Evolutionary conservation across 2,329 filamentous ascomycete genomes (phyloP).

Genomic region (Arthroderma uncinatum): DNA sequence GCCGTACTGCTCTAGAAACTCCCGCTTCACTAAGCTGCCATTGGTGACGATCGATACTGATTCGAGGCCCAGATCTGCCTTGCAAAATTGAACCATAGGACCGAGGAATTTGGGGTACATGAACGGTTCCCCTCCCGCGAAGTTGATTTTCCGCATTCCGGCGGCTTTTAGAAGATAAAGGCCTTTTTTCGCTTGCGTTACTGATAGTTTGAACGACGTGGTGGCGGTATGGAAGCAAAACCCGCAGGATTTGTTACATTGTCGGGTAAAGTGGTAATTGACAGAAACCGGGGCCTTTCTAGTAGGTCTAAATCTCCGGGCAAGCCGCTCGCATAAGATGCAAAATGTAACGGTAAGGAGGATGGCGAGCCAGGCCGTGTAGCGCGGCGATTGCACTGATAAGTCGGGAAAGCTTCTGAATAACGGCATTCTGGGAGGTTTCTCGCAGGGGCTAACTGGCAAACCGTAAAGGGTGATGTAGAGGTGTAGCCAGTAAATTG

Average conservation of each 20-base stretch:
- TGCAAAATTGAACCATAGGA: conserved; percentile 39
- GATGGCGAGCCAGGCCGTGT: background rate
- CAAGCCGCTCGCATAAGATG: background rate
- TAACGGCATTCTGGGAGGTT: background rate
- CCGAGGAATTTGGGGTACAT: conserved; percentile 38
- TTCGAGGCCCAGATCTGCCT: conserved; percentile 40
- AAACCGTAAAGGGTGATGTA: background rate
- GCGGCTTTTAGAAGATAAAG: conserved; percentile 38
- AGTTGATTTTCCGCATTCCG: conserved; percentile 47
- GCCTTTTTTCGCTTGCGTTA: conserved; percentile 36
- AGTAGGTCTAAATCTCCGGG: background rate
- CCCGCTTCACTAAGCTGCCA: conserved; percentile 38
- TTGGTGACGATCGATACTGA: conserved; percentile 46
- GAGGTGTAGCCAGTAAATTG: background rate
- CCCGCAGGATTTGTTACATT: conserved; percentile 41
- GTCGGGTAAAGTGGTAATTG: conserved; percentile 39
- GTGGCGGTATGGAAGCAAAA: conserved; percentile 50
- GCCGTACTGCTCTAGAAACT: conserved; percentile 35
- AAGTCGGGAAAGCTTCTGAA: background rate
- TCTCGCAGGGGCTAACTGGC: background rate
- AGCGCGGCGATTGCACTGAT: background rate
- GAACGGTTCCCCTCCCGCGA: conserved; percentile 47
- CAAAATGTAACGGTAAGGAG: background rate
- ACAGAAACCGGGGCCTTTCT: conserved; percentile 28
- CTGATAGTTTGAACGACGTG: conserved; percentile 34